Evolutionary conservation across 2,329 filamentous ascomycete genomes (phyloP), one percentile per base, ranked within the genome.

Genomic region (Gaeumannomyces tritici): DNA sequence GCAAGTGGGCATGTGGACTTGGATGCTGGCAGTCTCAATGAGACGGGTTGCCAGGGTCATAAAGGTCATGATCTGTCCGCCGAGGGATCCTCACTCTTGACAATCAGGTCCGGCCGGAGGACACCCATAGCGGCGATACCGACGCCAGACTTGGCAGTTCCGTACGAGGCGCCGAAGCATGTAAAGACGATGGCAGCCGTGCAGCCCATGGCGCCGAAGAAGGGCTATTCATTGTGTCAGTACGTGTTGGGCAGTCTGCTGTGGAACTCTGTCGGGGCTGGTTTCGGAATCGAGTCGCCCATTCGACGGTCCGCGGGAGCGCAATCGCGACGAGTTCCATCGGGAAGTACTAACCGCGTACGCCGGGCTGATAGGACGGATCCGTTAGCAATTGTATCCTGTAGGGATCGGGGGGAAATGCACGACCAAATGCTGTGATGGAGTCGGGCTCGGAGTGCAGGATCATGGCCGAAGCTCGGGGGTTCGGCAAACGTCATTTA

Each of bases 71-170:
- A 21, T 65, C 57, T 65, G 65, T 59, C 59, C 63, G 61, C 65
- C 64, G 21, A 66, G 35, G 58, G 61, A 55, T 57, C 35, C 92
- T 73, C 89, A 98, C 95, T 98, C 89, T 97, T 98, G 77, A 99
- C 93, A 77, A 98, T 97, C 79, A 98, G 82, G 78, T 99, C 95
- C 76, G 95, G 95, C 78, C 95, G 86, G 71, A 99, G 87, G 72
- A 98, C 93, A 89, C 93, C 93, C 90, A 98, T 97, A 71, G 93
- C 91, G 70, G 91, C 91, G 75, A 99, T 96, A 85, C 95, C 95
- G 71, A 98, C 95, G 82, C 95, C 95, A 74, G 95, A 96, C 87
- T 99, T 99, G 76, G 95, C 95, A 70, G 95, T 99, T 79, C 95
- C 95, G 81, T 98, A 99, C 70, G 95, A 92, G 74, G 95, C 95